A percentile compares a stretch with the other conserved stretches of the same genome.
Conservation (phyloP, 176 grass and related monocot species). For the Carex scoparia region DNA sequence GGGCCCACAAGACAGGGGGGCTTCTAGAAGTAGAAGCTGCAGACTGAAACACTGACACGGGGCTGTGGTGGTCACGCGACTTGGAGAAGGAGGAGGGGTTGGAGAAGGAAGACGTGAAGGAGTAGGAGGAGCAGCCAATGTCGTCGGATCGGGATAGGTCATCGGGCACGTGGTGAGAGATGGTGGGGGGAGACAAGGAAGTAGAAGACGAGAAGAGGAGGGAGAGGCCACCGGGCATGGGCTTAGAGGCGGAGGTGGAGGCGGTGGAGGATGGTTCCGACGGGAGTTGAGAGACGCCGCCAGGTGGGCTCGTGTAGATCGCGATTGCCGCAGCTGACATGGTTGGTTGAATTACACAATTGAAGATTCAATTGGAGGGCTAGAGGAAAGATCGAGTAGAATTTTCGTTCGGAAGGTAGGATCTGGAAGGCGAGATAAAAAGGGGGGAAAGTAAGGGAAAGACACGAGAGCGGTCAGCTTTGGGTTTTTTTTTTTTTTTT, state of each 20-base stretch:
- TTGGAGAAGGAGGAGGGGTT: conserved; percentile 54
- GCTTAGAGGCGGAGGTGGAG: conserved; percentile 37
- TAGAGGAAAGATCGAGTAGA: not conserved
- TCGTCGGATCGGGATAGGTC: conserved; percentile 61
- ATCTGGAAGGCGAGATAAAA: not conserved
- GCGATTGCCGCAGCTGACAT: conserved; percentile 72
- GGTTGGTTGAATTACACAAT: conserved; percentile 15
- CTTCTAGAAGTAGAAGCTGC: conserved; percentile 48
- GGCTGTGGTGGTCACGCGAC: conserved; percentile 54
- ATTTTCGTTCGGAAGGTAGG: not conserved
- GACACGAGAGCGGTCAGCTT: not conserved
- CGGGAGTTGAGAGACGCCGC: conserved; percentile 29
- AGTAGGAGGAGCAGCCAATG: conserved; percentile 3
- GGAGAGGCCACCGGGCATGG: conserved; percentile 54
- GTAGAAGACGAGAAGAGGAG: conserved; percentile 67
- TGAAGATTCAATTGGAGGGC: not conserved
- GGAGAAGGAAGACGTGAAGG: conserved; percentile 26
- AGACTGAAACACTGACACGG: conserved; percentile 57
- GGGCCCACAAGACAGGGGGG: conserved; percentile 45
- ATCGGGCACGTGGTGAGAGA: conserved; percentile 42
- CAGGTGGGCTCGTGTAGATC: conserved; percentile 44
- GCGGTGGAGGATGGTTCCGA: conserved; percentile 32
- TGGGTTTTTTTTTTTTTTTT: not conserved
- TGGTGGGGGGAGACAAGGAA: conserved; percentile 28
- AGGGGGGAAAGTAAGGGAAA: not conserved